Evolutionary conservation across 1,284 basidiomycete species (phyloP).

Genomic region (Papiliotrema terrestris): DNA sequence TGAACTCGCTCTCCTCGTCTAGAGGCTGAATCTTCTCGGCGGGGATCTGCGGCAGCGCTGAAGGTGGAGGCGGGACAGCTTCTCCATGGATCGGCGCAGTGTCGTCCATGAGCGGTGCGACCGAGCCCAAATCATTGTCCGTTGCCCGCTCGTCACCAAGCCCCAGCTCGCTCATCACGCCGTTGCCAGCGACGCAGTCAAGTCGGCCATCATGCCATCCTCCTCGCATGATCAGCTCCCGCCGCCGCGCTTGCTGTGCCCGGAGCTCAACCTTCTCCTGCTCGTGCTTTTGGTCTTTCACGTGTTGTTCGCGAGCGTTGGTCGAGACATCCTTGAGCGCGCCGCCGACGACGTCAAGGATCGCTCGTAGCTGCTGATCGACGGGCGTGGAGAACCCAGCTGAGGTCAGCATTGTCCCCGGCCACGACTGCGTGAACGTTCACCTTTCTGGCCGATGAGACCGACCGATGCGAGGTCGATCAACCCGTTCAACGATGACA

Average conservation of each 20-base stretch:
- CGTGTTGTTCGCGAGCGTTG: conserved; percentile 47
- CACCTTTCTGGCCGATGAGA: conserved; percentile 89
- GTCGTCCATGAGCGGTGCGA: conserved; percentile 35
- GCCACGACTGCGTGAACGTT: not conserved
- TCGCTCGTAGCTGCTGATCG: conserved; percentile 78
- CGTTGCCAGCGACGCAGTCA: conserved; percentile 75
- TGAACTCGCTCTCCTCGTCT: conserved; percentile 51
- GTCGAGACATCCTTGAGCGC: conserved; percentile 63
- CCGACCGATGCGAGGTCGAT: conserved; percentile 92
- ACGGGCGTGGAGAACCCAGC: conserved; percentile 81
- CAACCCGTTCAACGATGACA: conserved; percentile 77
- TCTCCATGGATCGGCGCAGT: conserved; percentile 32
- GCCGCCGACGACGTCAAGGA: conserved; percentile 73
- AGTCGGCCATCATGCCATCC: conserved; percentile 76
- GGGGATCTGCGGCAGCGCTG: conserved; percentile 19
- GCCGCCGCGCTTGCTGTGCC: conserved; percentile 28
- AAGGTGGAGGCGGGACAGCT: conserved; percentile 21
- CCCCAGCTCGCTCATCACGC: conserved; percentile 76
- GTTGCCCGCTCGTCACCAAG: conserved; percentile 64
- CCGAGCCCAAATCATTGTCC: conserved; percentile 45
- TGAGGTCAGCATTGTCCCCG: conserved; percentile 33
- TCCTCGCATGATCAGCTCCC: conserved; percentile 56
- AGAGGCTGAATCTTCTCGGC: not conserved
- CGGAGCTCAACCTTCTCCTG: conserved; percentile 21
- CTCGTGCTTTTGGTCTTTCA: conserved; percentile 34